Evolutionary conservation across 2,329 filamentous ascomycete species (phyloP), one percentile per base, ranked within the genome.

Genomic region (Chaetomium sp.): DNA sequence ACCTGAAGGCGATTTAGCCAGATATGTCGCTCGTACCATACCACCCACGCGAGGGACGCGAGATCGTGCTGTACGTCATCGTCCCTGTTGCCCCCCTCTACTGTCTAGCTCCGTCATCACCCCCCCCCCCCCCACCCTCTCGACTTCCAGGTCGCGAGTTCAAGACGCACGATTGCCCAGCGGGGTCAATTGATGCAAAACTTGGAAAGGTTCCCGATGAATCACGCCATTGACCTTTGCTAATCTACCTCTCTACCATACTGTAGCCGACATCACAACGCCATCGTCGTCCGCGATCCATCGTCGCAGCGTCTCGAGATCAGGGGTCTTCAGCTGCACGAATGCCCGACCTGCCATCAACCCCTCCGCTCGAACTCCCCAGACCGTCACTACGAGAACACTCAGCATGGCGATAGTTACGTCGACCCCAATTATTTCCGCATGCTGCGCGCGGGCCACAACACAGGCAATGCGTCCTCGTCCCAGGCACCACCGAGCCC

Each of bases 341-440:
- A 93, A 74, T 99, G 96, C 74, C 95, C 96, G n/a, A 92, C 92
- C 73, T 97, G 94, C 75, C 91, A 93, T 75, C 90, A 91, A 60
- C 87, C 92, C 21, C 84, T 88, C 76, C 75, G 83, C 68, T 76
- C 75, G 47, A 75, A 74, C 42, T 82, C 85, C 49, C 77, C 83
- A 60, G 82, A 86, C 25, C 78, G 80, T 35, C 75, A 80, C 67
- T 86, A 80, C 74, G 84, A 84, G 61, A 76, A 73, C 50, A 72
- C 78, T 35, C 73, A 76, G 58, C 78, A 79, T 38, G 76, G 76
- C 70, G 84, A 90, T 57, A 85, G 89, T 63, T 98, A 93, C 74
- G 90, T 97, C 71, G 90, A 93, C 72, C 93, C 93, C 2, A 87
- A 93, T 59, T 99, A 99, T 81, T 99, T 99, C 78, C 92, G 92